Percentiles rank a stretch among this genome's conserved stretches.
phyloP scores from a whole-genome alignment of 23 red algal species.

The Chondrus crispus region DNA sequence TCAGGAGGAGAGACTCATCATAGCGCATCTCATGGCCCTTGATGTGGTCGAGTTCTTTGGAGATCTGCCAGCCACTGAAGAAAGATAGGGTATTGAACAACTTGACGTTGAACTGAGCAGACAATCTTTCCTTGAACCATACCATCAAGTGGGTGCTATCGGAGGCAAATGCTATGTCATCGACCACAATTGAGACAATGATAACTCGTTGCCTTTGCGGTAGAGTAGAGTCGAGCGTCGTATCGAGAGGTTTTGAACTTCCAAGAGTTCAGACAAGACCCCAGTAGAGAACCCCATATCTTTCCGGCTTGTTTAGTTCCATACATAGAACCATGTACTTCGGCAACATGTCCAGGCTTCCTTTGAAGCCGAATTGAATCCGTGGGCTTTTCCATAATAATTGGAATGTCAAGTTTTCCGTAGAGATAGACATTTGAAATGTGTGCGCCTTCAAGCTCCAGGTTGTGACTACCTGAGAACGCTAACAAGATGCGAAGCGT shows the following conservation, averaged over 20 bases:
- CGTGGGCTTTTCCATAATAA: neutral
- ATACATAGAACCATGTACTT: neutral
- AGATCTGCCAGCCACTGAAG: neutral
- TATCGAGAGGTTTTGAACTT: neutral
- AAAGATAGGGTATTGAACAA: neutral
- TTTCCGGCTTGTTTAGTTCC: neutral
- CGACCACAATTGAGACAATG: neutral
- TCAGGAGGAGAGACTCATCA: neutral
- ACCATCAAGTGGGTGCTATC: neutral
- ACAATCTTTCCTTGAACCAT: neutral
- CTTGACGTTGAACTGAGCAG: neutral
- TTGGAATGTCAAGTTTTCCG: neutral
- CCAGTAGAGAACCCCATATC: neutral
- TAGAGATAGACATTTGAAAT: neutral
- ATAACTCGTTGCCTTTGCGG: neutral
- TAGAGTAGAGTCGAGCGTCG: neutral
- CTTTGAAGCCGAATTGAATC: neutral
- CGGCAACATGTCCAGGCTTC: neutral
- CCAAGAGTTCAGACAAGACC: neutral
- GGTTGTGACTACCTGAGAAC: neutral
- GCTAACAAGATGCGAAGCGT: neutral
- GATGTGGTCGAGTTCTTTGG: neutral
- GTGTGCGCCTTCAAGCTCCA: neutral
- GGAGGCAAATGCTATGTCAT: neutral
- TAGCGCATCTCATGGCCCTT: neutral